A percentile compares a stretch with the other conserved stretches of the same genome.
Evolutionary conservation across 1,139 yeast species (phyloP).

Genomic region (Suhomyces anneliseae): DNA sequence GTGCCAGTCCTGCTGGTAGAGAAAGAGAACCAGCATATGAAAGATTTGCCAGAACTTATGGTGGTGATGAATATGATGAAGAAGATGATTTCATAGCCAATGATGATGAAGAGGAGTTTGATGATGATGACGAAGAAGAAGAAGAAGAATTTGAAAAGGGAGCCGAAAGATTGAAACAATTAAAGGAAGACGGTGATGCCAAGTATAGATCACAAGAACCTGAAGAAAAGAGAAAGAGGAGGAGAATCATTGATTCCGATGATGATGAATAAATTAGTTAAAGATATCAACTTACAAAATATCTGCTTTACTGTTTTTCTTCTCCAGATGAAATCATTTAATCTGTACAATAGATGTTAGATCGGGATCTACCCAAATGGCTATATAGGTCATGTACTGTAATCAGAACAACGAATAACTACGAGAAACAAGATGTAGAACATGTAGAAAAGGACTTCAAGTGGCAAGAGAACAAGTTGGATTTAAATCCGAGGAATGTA

Average conservation of each 20-base stretch:
- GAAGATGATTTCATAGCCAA: slow-evolving; percentile 46
- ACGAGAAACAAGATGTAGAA: no score
- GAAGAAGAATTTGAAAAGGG: slow-evolving; percentile 60
- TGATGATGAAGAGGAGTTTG: slow-evolving; percentile 53
- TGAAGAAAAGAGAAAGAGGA: slow-evolving; percentile 41
- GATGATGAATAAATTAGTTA: slow-evolving; percentile 38
- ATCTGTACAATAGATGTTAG: no score
- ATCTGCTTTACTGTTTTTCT: no score
- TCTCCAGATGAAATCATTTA: no score
- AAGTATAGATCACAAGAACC: slow-evolving; percentile 43
- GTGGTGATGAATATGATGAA: slow-evolving; percentile 47
- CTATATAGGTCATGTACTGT: no score
- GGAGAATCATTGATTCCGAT: slow-evolving; percentile 59
- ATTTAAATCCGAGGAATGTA: no score
- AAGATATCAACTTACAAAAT: no score
- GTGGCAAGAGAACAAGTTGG: no score
- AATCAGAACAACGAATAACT: no score
- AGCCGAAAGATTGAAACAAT: slow-evolving; percentile 61
- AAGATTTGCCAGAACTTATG: slow-evolving; percentile 41
- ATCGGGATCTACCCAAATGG: no score
- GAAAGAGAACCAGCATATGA: slow-evolving; percentile 42
- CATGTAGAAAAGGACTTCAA: no score
- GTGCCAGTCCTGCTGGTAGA: slow-evolving; percentile 25
- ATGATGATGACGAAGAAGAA: slow-evolving; percentile 54
- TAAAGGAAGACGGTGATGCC: slow-evolving; percentile 59